Evolutionary conservation across 805 yeast genomes (phyloP).

Genomic region (Millerago galiae): DNA sequence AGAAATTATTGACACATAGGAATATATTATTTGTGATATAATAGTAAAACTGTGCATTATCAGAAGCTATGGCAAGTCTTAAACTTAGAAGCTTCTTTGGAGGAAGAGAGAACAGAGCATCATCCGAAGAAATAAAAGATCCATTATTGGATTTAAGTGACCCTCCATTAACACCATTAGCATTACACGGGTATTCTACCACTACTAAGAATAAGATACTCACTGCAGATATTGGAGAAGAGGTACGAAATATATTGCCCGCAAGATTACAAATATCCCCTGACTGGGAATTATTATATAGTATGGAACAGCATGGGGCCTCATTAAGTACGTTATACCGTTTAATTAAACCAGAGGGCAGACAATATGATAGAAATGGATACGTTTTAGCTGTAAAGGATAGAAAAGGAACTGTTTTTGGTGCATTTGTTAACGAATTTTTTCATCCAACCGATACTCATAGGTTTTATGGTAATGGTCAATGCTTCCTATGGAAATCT

Average conservation of each 20-base stretch:
- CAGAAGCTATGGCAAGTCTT: not conserved
- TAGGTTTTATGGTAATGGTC: constrained; percentile 88
- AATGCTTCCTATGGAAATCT: constrained; percentile 87
- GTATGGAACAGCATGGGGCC: constrained; percentile 90
- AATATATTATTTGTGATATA: too few species aligned
- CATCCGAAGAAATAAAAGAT: not conserved
- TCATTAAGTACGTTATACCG: constrained; percentile 74
- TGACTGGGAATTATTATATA: constrained; percentile 72
- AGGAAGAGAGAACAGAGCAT: not conserved
- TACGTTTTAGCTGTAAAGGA: constrained; percentile 73
- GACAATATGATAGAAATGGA: constrained; percentile 46
- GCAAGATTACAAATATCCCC: constrained; percentile 71
- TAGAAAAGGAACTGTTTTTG: constrained; percentile 56
- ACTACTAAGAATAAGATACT: constrained; percentile 55
- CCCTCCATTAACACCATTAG: constrained; percentile 48
- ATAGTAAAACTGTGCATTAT: too few species aligned
- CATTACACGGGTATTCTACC: constrained; percentile 52
- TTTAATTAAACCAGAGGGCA: constrained; percentile 38
- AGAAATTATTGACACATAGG: too few species aligned
- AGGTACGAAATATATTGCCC: constrained; percentile 68
- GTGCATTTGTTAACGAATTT: constrained; percentile 71
- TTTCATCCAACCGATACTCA: constrained; percentile 65
- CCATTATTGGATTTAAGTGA: not conserved
- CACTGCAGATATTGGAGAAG: constrained; percentile 59
- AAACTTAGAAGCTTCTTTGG: not conserved